phyloP scores from a whole-genome alignment of 1,284 basidiomycete genomes.

The Farysia itapuensis region DNA sequence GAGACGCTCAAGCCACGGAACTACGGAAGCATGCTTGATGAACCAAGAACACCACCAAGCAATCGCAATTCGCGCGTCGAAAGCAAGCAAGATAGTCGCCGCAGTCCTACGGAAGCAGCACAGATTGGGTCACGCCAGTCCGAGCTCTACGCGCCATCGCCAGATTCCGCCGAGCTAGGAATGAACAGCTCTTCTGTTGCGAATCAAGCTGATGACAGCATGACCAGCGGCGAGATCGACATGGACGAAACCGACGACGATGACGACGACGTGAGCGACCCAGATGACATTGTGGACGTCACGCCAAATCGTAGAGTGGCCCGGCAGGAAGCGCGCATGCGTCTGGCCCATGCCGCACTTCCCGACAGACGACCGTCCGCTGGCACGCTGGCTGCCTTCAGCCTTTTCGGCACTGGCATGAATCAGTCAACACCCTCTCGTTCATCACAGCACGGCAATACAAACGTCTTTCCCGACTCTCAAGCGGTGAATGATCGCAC shows the following conservation, averaged over 20 bases:
- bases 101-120: conserved; percentile 2
- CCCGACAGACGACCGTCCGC: conserved; percentile 23
- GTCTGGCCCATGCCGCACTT: conserved; percentile 36
- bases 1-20: background rate
- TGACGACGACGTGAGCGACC: conserved; percentile 28
- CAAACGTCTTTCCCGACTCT: too few species aligned
- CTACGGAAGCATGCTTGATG: conserved; percentile 16
- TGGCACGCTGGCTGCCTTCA: conserved; percentile 24
- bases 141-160: conserved; percentile 17
- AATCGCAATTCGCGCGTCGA: background rate
- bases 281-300: conserved; percentile 45
- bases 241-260: conserved; percentile 8
- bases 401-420: conserved; percentile 10
- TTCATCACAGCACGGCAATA: too few species aligned
- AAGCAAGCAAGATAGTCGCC: conserved; percentile 4
- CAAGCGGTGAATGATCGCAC: too few species aligned
- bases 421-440: background rate
- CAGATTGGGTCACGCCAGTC: conserved; percentile 15
- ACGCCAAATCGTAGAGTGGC: conserved; percentile 30
- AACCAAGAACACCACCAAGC: conserved; percentile 14
- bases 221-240: conserved; percentile 5
- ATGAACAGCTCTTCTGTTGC: background rate
- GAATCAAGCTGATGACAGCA: conserved; percentile 1
- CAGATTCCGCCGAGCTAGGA: conserved; percentile 20
- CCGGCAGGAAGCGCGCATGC: conserved; percentile 28